Evolutionary conservation across 1,139 yeast species (phyloP).

Genomic region (Dujonia santamariae): DNA sequence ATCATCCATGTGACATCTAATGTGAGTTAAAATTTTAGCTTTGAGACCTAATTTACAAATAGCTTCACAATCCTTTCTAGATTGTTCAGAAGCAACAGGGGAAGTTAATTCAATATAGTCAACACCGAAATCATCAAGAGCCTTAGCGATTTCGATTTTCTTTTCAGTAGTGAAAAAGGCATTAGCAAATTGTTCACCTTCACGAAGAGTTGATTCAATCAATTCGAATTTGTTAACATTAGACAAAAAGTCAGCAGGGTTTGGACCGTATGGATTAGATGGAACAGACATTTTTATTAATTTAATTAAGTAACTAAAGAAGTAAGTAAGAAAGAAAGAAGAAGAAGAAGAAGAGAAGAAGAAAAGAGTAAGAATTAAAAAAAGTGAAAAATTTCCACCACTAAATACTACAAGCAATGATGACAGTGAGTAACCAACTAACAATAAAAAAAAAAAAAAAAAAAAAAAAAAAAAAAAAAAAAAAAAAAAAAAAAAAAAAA

Average conservation of each 20-base stretch:
- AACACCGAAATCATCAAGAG: constrained; percentile 95
- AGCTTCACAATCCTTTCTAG: constrained; percentile 92
- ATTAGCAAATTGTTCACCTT: constrained; percentile 98
- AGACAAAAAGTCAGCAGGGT: constrained; percentile 88
- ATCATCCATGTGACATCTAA: constrained; percentile 98
- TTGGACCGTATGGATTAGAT: constrained; percentile 88
- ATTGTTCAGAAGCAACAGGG: constrained; percentile 96
- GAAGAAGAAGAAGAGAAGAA: constrained; percentile 1
- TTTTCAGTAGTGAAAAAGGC: constrained; percentile 94
- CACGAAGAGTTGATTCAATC: constrained; percentile 94
- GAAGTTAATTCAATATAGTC: constrained; percentile 97
- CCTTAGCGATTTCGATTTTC: constrained; percentile 96
- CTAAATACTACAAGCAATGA: neutral
- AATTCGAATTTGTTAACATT: constrained; percentile 87
- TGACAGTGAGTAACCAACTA: neutral
- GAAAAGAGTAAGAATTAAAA: no score
- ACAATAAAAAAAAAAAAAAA: constrained; percentile 1
- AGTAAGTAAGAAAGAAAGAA: neutral
- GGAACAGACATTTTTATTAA: constrained; percentile 11
- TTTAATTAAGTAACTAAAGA: neutral
- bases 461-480: constrained; percentile 3
- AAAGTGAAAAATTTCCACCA: neutral
- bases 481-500: no score
- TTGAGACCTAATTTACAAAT: constrained; percentile 95
- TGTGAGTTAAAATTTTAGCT: constrained; percentile 89